Evolutionary conservation across 192 early-diverging fungal genomes (phyloP), one percentile per base, ranked within the genome.

Genomic region (Coemansia sp.): DNA sequence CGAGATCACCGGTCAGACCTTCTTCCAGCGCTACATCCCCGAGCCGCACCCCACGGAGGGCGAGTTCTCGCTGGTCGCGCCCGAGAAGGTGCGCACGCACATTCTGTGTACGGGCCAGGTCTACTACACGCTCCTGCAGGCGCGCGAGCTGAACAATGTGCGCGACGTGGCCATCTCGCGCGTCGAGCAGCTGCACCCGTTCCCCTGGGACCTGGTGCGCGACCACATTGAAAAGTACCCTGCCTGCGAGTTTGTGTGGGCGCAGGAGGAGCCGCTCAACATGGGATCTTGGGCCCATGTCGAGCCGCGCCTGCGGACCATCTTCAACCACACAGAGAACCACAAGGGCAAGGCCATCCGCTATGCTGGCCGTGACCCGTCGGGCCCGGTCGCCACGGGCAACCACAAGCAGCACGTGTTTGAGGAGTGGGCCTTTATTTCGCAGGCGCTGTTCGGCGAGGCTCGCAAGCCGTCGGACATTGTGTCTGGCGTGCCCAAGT

Each of bases 101-200:
- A 83, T 98, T 57, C 81, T 98, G 77, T 98, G 96, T 68, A 77
- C 88, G 33, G 96, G 96, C 49, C 93, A 98, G 67, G 92, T 98
- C 33, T 98, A 98, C 83, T 98, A 96, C 80, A 77, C 87, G 2
- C 79, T 95, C 41, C 61, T 85, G 48, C 81, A 81, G 62, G 92
- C 96, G 11, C 85, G 92, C 53, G 85, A 87, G 43, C 75, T 88
- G 32, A 98, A 98, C 89, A 82, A 92, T 59, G 73, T 96, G 44
- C 68, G 81, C 47, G 68, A 96, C 65, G 76, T 93, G 32, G 93
- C 85, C 39, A 94, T 98, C 64, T 92, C 90, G 44, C 85, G 93
- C 54, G 54, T 96, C 32, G 96, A 96, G 78, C 96, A 96, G 75
- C 66, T 98, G 54, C 78, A 80, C 50, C 96, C 93, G 30, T 96